Conservation (phyloP, 495 filamentous ascomycete species). For the Penicillium manginii region DNA sequence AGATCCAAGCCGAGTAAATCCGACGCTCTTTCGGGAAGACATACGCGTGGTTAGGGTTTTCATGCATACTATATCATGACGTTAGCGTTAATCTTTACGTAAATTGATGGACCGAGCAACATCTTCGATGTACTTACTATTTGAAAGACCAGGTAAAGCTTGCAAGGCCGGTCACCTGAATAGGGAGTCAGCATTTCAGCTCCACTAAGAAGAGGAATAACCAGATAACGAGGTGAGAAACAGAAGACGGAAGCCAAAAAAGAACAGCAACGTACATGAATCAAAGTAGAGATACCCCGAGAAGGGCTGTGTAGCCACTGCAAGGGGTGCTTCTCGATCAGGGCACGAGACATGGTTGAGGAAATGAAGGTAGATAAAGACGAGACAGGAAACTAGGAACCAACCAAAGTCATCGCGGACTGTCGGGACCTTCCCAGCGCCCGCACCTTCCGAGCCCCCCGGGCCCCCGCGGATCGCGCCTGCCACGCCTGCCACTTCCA, state of each 20-base stretch:
- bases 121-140: conserved; percentile 48
- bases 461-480: neutral
- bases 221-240: neutral
- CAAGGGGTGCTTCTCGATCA: conserved; percentile 61
- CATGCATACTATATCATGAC: conserved; percentile 40
- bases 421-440: conserved; percentile 4
- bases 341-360: conserved; percentile 17
- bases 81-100: conserved; percentile 13
- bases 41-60: conserved; percentile 52
- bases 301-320: conserved; percentile 75
- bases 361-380: conserved; percentile 2
- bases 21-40: conserved; percentile 17
- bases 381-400: neutral
- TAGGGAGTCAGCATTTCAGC: conserved; percentile 18
- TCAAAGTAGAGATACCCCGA: conserved; percentile 64
- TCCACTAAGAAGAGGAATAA: neutral
- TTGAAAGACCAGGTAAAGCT: conserved; percentile 73
- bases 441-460: neutral
- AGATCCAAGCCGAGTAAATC: conserved; percentile 24
- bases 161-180: conserved; percentile 59
- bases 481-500: neutral
- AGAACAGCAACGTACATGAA: conserved; percentile 58
- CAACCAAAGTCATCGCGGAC: neutral
- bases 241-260: neutral
- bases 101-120: conserved; percentile 1